These are phyloP conservation scores for Chloranthus sessilifolius DNA, from an alignment of 164 flowering plant species.

Conservation along the genomic window DNA sequence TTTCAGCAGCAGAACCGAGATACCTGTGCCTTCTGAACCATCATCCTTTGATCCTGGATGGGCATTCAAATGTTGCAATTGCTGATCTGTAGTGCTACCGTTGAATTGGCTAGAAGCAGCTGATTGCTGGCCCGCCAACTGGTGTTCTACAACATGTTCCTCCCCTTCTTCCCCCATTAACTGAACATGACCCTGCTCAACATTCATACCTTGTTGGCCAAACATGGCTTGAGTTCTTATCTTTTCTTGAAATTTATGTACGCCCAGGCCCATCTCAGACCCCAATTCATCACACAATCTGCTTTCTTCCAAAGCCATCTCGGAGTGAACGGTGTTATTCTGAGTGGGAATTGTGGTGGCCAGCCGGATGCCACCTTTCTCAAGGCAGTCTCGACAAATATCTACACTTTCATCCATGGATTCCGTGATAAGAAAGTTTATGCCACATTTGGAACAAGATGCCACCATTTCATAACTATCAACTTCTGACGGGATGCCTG, in stretches of 20 bases:
- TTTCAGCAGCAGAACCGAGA: constrained; percentile 54
- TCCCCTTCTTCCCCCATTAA: constrained; percentile 32
- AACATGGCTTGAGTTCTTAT: constrained; percentile 17
- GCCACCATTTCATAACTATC: constrained; percentile 19
- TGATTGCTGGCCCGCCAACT: constrained; percentile 17
- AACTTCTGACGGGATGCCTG: constrained; percentile 20
- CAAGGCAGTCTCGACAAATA: constrained; percentile 56
- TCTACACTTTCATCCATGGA: constrained; percentile 25
- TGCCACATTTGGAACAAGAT: constrained; percentile 57
- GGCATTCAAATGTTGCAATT: constrained; percentile 19
- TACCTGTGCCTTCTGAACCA: constrained; percentile 62
- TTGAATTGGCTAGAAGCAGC: constrained; percentile 16
- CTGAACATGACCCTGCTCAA: constrained; percentile 15
- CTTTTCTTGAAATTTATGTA: constrained; percentile 18
- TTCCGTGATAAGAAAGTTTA: constrained; percentile 25
- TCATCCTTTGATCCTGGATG: constrained; percentile 30
- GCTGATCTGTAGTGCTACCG: constrained; percentile 18
- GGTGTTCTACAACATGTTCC: constrained; percentile 20
- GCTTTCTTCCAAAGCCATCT: constrained; percentile 16
- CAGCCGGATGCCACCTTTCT: constrained; percentile 19
- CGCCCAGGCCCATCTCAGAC: constrained; percentile 5
- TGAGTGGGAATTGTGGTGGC: constrained; percentile 9
- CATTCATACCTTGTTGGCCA: constrained; percentile 20
- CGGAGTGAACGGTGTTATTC: constrained; percentile 14
- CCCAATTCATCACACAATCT: constrained; percentile 13